phyloP scores from a whole-genome alignment of 495 filamentous ascomycete species.

The Xylaria palmicola region DNA sequence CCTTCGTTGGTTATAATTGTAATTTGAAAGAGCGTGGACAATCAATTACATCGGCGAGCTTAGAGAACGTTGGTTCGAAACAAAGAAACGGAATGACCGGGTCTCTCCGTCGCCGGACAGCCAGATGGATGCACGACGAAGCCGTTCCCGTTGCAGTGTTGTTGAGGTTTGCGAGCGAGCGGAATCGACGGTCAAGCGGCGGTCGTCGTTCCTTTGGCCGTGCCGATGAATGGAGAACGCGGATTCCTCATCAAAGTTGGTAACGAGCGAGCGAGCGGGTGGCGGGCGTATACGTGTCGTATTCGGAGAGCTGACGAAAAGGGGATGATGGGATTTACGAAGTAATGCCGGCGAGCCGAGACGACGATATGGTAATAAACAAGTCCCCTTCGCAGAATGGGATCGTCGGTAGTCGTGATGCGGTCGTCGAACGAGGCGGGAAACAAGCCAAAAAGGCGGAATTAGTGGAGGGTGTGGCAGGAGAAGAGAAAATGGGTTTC shows the following conservation, averaged over 20 bases:
- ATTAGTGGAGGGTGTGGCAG: conserved; percentile 13
- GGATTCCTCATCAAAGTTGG: background rate
- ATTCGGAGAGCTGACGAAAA: background rate
- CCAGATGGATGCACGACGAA: background rate
- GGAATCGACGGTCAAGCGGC: background rate
- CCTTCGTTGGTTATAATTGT: background rate
- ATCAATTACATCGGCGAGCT: conserved; percentile 10
- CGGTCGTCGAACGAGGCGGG: background rate
- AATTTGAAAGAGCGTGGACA: conserved; percentile 12
- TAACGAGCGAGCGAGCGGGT: conserved; percentile 13
- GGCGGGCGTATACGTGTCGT: conserved; percentile 12
- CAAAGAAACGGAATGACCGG: conserved; percentile 12
- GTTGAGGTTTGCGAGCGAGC: background rate
- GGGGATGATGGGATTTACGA: background rate
- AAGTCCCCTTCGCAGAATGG: conserved; percentile 19
- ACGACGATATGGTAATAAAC: background rate
- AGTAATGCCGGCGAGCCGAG: background rate
- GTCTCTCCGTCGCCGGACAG: background rate
- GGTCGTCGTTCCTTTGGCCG: background rate
- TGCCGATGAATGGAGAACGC: background rate
- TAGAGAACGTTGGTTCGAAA: background rate
- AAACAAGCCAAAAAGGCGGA: background rate
- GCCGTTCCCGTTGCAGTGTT: background rate
- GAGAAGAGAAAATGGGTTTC: conserved; percentile 13
- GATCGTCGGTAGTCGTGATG: conserved; percentile 7